Conservation (phyloP, 2,329 filamentous ascomycete species). For the Elsinoe perseae region DNA sequence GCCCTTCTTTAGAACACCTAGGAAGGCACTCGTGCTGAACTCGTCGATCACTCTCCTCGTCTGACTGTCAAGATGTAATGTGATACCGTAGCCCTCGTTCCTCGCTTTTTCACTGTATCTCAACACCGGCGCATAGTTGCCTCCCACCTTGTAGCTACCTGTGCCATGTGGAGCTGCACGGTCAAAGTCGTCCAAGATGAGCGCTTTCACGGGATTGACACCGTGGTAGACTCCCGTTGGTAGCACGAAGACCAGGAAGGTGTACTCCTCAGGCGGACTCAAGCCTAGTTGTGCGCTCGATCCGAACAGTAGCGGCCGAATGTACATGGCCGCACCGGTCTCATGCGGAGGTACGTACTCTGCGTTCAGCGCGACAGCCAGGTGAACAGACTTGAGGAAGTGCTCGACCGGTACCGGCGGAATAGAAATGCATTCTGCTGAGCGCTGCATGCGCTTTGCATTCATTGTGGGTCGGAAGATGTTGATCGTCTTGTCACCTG, state of each 20-base stretch:
- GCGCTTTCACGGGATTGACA: slow-evolving; percentile 23
- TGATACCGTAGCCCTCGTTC: slow-evolving; percentile 28
- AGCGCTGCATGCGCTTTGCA: slow-evolving; percentile 27
- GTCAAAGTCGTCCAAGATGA: slow-evolving; percentile 32
- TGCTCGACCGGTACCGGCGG: slow-evolving; percentile 26
- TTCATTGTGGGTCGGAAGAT: slow-evolving; percentile 30
- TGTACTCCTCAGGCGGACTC: slow-evolving; percentile 24
- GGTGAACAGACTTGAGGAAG: slow-evolving; percentile 25
- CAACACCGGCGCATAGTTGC: slow-evolving; percentile 34
- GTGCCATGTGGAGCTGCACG: slow-evolving; percentile 31
- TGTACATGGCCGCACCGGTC: slow-evolving; percentile 29
- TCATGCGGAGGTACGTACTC: slow-evolving; percentile 26
- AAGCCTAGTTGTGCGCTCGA: slow-evolving; percentile 24
- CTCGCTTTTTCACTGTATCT: slow-evolving; percentile 28
- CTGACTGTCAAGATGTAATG: slow-evolving; percentile 30
- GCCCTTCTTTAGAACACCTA: slow-evolving; percentile 26
- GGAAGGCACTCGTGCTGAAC: slow-evolving; percentile 31
- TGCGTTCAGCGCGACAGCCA: slow-evolving; percentile 26
- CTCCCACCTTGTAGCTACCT: slow-evolving; percentile 31
- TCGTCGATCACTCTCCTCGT: slow-evolving; percentile 31
- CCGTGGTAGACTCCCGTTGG: slow-evolving; percentile 26
- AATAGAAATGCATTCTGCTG: slow-evolving; percentile 27
- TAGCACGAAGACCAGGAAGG: slow-evolving; percentile 29
- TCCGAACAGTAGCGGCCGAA: slow-evolving; percentile 31
- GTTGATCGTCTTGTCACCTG: slow-evolving; percentile 22